Evolutionary conservation across 2,329 filamentous ascomycete genomes (phyloP).

Genomic region (Xylariaceae sp.): DNA sequence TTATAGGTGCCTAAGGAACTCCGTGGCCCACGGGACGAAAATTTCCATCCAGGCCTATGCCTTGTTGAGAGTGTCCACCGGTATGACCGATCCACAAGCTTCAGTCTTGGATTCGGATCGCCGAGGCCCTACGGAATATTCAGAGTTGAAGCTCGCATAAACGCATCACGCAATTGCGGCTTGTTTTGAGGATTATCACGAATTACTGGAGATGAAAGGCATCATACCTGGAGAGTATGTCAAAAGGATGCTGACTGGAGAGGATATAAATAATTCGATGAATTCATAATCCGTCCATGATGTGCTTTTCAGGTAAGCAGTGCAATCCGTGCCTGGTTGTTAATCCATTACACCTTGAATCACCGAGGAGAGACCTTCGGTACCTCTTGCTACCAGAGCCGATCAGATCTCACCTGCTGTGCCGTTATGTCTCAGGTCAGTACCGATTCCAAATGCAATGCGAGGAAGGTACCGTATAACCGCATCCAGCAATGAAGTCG

Average conservation of each 20-base stretch:
- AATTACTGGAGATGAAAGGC: not conserved
- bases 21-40: not conserved
- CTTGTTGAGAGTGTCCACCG: too few species aligned
- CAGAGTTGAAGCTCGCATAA: not conserved
- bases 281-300: slow-evolving; percentile 2
- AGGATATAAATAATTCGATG: not conserved
- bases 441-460: not conserved
- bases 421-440: too few species aligned
- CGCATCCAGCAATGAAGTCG: not conserved
- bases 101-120: too few species aligned
- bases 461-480: not conserved
- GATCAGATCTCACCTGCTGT: not conserved
- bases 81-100: not conserved
- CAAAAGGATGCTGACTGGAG: not conserved
- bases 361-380: not conserved
- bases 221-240: slow-evolving; percentile 4
- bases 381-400: not conserved
- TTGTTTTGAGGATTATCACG: not conserved
- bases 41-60: not conserved
- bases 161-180: not conserved
- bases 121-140: not conserved
- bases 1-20: not conserved
- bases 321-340: not conserved
- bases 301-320: not conserved
- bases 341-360: not conserved